phyloP scores from a whole-genome alignment of 345 rosid species.

The Isatis tinctoria region DNA sequence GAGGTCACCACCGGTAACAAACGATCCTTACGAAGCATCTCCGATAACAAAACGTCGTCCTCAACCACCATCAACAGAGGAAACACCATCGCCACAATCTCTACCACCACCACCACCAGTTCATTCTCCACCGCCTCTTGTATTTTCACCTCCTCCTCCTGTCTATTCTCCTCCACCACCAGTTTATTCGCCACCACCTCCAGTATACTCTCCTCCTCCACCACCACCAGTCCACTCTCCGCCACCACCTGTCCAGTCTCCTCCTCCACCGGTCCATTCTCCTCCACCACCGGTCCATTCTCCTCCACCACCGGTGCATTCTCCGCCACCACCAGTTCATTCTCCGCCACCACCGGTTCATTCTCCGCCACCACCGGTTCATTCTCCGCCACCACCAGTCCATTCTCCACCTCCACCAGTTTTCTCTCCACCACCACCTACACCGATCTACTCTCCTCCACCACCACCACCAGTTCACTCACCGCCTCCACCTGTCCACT shows the following conservation, averaged over 20 bases:
- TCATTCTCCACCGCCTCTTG: conserved; percentile 12
- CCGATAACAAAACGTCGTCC: conserved; percentile 25
- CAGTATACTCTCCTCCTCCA: conserved; percentile 4
- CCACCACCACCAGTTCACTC: conserved; percentile 23
- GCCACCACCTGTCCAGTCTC: conserved; percentile 14
- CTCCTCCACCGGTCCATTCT: conserved; percentile 8
- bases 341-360: conserved; percentile 12
- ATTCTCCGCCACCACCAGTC: conserved; percentile 7
- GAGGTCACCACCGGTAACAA: conserved; percentile 19
- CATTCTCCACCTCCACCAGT: conserved; percentile 13
- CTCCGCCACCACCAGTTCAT: conserved; percentile 10
- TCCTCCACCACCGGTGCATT: conserved; percentile 7
- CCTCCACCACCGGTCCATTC: conserved; percentile 7
- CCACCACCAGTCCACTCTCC: conserved; percentile 10
- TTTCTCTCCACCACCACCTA: conserved; percentile 16
- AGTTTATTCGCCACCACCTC: neutral
- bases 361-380: conserved; percentile 2
- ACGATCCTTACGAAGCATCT: conserved; percentile 28
- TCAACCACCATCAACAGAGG: conserved; percentile 20
- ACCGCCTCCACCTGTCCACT: conserved; percentile 13
- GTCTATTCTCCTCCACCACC: conserved; percentile 21
- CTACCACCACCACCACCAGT: conserved; percentile 14
- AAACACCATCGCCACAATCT: conserved; percentile 19
- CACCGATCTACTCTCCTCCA: conserved; percentile 27
- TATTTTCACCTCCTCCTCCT: conserved; percentile 12